These are phyloP conservation scores for Hirsutella minnesotensis DNA, from an alignment of 2,329 filamentous ascomycete genomes.

Conservation along the genomic window DNA sequence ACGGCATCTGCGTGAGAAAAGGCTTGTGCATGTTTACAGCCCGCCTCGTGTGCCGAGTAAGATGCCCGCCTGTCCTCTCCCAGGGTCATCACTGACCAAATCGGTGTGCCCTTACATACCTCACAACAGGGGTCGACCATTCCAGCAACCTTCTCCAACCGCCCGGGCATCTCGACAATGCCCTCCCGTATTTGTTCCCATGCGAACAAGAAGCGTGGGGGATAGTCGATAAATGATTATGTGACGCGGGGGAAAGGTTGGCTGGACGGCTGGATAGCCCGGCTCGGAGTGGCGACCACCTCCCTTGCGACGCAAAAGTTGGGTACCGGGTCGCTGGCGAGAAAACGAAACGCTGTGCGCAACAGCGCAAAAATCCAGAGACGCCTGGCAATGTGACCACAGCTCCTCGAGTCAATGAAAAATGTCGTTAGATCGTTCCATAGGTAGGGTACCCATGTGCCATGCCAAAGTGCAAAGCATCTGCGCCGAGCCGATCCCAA, in stretches of 20 bases:
- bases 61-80: background rate
- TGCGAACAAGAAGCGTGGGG: background rate
- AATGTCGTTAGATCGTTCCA: constrained; percentile 3
- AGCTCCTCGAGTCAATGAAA: constrained; percentile 1
- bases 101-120: background rate
- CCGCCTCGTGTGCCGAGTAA: background rate
- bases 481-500: background rate
- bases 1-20: background rate
- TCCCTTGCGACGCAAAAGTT: too few relatives aligned
- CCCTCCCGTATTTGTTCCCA: background rate
- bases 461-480: background rate
- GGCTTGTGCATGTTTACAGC: background rate
- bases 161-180: background rate
- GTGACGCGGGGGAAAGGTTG: too few relatives aligned
- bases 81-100: background rate
- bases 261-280: too few relatives aligned
- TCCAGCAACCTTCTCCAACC: background rate
- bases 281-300: too few relatives aligned
- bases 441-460: background rate
- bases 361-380: background rate
- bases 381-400: constrained; percentile 1
- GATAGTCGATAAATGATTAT: too few relatives aligned
- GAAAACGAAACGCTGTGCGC: background rate
- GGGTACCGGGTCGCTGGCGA: background rate
- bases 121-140: background rate